Evolutionary conservation across 805 yeast species (phyloP).

Genomic region (Kodamaea jinghongensis): DNA sequence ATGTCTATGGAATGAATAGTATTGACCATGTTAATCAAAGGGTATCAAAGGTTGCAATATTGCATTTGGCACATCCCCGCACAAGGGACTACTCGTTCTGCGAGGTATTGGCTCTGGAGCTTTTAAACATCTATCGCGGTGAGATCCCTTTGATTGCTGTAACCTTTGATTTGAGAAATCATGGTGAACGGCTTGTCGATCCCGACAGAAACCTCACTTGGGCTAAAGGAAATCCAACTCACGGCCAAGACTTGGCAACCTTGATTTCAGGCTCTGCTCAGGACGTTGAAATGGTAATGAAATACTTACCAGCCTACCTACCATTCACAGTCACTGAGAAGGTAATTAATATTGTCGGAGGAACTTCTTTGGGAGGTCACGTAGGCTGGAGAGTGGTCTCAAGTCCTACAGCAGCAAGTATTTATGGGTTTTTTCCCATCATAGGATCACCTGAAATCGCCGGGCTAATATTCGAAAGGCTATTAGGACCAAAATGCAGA

Average conservation of each 20-base stretch:
- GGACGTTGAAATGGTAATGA: too few relatives aligned
- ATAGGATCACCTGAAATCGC: conserved; percentile 3
- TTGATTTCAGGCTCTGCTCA: too few relatives aligned
- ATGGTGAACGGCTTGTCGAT: conserved; percentile 46
- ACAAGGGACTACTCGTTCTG: conserved; percentile 35
- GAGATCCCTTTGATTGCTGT: conserved; percentile 43
- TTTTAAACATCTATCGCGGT: conserved; percentile 26
- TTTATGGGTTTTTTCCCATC: conserved; percentile 1
- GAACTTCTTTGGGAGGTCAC: background rate
- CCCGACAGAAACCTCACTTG: conserved; percentile 38
- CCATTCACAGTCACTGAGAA: too few relatives aligned
- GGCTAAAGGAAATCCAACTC: conserved; percentile 47
- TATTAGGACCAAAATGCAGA: background rate
- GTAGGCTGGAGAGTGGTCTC: conserved; percentile 3
- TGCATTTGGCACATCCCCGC: conserved; percentile 49
- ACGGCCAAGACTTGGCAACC: conserved; percentile 22
- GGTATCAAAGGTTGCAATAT: conserved; percentile 33
- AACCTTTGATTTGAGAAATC: conserved; percentile 53
- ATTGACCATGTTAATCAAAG: conserved; percentile 9
- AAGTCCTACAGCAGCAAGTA: background rate
- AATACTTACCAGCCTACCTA: too few relatives aligned
- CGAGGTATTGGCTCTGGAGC: conserved; percentile 38
- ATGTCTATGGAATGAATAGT: conserved; percentile 28
- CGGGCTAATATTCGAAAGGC: conserved; percentile 2
- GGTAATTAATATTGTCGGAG: too few relatives aligned